A percentile compares a stretch with the other conserved stretches of the same genome.
These are phyloP conservation scores for Enterocytospora artemiae DNA, from an alignment of 371 early-diverging fungal species.

Conservation along the genomic window DNA sequence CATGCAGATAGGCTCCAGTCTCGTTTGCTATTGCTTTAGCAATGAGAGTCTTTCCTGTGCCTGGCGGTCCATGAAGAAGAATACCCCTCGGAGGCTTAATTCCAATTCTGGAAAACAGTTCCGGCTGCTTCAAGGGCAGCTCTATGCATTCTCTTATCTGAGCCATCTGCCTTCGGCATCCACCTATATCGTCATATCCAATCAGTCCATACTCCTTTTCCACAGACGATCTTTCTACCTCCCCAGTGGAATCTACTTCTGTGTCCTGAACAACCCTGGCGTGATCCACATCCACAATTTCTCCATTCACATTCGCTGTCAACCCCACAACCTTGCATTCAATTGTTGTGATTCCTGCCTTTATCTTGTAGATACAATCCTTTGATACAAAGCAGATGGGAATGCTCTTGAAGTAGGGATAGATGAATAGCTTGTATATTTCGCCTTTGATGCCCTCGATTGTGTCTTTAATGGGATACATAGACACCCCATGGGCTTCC, in stretches of 20 bases:
- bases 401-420: constrained; percentile 86
- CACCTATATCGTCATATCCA: constrained; percentile 98
- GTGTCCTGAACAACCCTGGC: constrained; percentile 70
- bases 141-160: constrained; percentile 97
- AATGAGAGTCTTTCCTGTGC: constrained; percentile 89
- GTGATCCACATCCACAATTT: constrained; percentile 31
- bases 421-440: constrained; percentile 84
- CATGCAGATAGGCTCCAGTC: constrained; percentile 83
- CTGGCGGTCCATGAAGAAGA: constrained; percentile 87
- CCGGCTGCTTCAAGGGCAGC: constrained; percentile 90
- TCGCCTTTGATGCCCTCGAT: constrained; percentile 88
- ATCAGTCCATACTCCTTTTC: constrained; percentile 84
- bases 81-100: constrained; percentile 83
- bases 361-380: constrained; percentile 81
- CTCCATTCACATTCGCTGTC: constrained; percentile 53
- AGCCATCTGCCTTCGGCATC: constrained; percentile 92
- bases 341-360: constrained; percentile 81
- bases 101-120: constrained; percentile 90
- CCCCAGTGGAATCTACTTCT: constrained; percentile 88
- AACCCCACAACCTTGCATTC: constrained; percentile 96
- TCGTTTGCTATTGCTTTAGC: constrained; percentile 87
- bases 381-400: constrained; percentile 70
- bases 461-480: constrained; percentile 92
- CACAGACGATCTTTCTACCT: constrained; percentile 90
- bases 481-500: constrained; percentile 81